Evolutionary conservation across 805 yeast species (phyloP), one percentile per base, ranked within the genome.

Genomic region (Sugiyamaella floridensis): DNA sequence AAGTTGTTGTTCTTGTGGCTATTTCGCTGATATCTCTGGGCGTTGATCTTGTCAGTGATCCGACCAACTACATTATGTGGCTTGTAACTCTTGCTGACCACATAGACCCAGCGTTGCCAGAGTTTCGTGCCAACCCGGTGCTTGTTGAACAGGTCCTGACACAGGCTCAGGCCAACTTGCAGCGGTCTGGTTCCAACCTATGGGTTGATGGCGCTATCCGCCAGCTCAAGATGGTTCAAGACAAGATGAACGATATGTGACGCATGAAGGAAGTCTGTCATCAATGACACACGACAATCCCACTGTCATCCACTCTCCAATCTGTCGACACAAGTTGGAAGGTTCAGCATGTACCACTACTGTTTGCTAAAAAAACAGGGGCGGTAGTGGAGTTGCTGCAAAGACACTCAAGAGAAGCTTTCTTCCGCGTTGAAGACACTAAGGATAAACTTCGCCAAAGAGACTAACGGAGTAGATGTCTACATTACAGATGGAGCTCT

Each of bases 131-230:
- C 29, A 50, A 50, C 26, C 41, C 41, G 16, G 26, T 20, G 11
- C 40, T 50, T 22, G 41, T 55, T 34, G 51, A 51, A 18, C 53
- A 56, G 26, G 53, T 42, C 18, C 52, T 52, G 41, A 53, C 44
- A 5, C 57, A 49, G 34, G 52, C 51, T 6, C 49, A 51, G 43
- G 18, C 41, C 19, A 51, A 51, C 34, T n/a, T 51, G 8, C 18
- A 46, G 7, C 22, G 20, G 6, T 47, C 29, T 42, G 47, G 48
- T 11, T 32, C 37, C n/a, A 32, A 8, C 37, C 9, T 32, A 14
- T 32, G 37, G 37, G n/a, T 32, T 14, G n/a, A 32, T 32, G 37
- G 37, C 4, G 37, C 37, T 14, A 32, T 32, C 37, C 12, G 12
- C 3, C 37, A 32, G 37, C 37, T 32, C n/a, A 32, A 32, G n/a